These are phyloP conservation scores for Aspergillus fischeri DNA, from an alignment of 2,329 filamentous ascomycete species.

Conservation along the genomic window DNA sequence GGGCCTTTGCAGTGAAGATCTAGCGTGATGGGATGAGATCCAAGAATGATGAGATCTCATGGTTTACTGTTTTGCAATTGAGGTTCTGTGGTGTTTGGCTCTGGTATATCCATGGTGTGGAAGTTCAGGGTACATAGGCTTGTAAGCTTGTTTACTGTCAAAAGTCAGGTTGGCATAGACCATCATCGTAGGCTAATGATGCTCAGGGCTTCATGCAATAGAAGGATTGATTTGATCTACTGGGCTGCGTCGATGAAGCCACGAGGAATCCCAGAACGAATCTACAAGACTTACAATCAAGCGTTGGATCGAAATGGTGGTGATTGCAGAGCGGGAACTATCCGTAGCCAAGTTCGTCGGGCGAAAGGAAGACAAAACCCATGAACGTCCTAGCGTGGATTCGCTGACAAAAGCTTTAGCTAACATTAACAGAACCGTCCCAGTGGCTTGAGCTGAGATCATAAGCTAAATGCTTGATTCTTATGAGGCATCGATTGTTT, in stretches of 20 bases:
- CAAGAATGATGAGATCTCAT: neutral
- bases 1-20: constrained; percentile 1
- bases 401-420: neutral
- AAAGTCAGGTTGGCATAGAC: neutral
- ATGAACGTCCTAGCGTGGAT: neutral
- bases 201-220: neutral
- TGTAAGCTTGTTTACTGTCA: neutral
- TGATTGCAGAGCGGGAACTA: neutral
- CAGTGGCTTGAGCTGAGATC: neutral
- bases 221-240: neutral
- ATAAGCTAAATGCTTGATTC: neutral
- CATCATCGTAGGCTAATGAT: neutral
- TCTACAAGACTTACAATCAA: neutral
- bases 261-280: neutral
- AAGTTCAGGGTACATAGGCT: neutral
- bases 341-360: neutral
- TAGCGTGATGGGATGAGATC: neutral
- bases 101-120: no score
- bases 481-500: neutral
- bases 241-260: neutral
- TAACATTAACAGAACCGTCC: neutral
- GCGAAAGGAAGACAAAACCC: neutral
- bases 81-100: neutral
- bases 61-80: neutral
- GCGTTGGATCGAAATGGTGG: neutral